A percentile compares a stretch with the other conserved stretches of the same genome.
Conservation (phyloP, 768 basidiomycete genomes). For the Collybia nuda region DNA sequence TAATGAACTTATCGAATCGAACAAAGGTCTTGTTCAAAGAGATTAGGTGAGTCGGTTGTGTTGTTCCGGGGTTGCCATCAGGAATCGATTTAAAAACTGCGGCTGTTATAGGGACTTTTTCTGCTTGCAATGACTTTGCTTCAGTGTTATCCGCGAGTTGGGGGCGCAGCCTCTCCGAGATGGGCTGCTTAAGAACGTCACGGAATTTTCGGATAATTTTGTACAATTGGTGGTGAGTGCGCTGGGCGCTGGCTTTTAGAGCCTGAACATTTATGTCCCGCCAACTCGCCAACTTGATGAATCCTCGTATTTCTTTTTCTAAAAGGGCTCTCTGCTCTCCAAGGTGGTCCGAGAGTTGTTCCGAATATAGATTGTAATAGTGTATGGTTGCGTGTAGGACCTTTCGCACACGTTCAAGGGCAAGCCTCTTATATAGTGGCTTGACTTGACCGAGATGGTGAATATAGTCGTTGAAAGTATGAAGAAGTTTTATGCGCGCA, state of each 20-base stretch:
- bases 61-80: conserved; percentile 5
- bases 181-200: conserved; percentile 80
- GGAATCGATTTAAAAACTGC: conserved; percentile 10
- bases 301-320: conserved; percentile 79
- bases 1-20: conserved; percentile 47
- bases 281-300: conserved; percentile 97
- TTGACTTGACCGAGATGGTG: conserved; percentile 31
- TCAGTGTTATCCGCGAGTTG: conserved; percentile 36
- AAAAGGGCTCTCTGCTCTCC: conserved; percentile 53
- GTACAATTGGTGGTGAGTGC: conserved; percentile 89
- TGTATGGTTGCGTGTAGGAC: conserved; percentile 60
- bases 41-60: conserved; percentile 35
- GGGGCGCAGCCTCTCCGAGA: conserved; percentile 38
- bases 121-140: conserved; percentile 12
- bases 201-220: conserved; percentile 90
- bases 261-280: conserved; percentile 96
- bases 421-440: conserved; percentile 20
- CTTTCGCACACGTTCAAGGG: conserved; percentile 49
- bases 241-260: conserved; percentile 86
- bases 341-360: conserved; percentile 47
- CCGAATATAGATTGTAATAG: conserved; percentile 65
- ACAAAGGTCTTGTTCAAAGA: conserved; percentile 50
- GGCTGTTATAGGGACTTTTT: conserved; percentile 2
- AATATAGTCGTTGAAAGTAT: conserved; percentile 62
- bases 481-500: conserved; percentile 63